phyloP scores from a whole-genome alignment of 2,329 filamentous ascomycete species.

The Fragosphaeria purpurea region DNA sequence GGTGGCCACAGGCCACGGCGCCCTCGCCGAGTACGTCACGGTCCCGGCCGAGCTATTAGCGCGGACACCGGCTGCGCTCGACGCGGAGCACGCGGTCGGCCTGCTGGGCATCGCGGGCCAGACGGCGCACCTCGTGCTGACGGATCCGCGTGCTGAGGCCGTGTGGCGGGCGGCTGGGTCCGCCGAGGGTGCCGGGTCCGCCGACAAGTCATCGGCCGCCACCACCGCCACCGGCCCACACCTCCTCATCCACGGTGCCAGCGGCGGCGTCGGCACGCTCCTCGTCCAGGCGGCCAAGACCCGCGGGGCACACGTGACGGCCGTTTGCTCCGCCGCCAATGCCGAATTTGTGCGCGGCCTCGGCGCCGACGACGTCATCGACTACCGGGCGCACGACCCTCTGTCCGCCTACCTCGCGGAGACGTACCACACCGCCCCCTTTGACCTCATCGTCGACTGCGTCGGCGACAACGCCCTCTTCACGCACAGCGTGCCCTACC shows the following conservation, averaged over 20 bases:
- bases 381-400: slow-evolving; percentile 27
- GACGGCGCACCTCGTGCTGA: slow-evolving; percentile 21
- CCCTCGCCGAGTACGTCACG: slow-evolving; percentile 25
- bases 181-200: not conserved
- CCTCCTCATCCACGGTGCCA: slow-evolving; percentile 40
- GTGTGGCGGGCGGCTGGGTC: not conserved
- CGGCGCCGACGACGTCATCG: slow-evolving; percentile 38
- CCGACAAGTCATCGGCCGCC: slow-evolving; percentile 6
- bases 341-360: slow-evolving; percentile 32
- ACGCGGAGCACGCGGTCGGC: slow-evolving; percentile 18
- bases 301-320: slow-evolving; percentile 31
- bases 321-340: slow-evolving; percentile 38
- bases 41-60: slow-evolving; percentile 22
- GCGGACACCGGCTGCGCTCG: slow-evolving; percentile 14
- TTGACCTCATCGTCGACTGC: slow-evolving; percentile 39
- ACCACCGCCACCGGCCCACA: slow-evolving; percentile 23
- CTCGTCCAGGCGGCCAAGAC: slow-evolving; percentile 36
- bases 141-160: slow-evolving; percentile 13
- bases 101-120: slow-evolving; percentile 25
- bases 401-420: slow-evolving; percentile 25
- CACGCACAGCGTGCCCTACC: slow-evolving; percentile 26
- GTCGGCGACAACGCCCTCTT: slow-evolving; percentile 39
- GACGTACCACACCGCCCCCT: slow-evolving; percentile 20
- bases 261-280: slow-evolving; percentile 39
- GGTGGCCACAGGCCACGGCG: slow-evolving; percentile 21